A percentile compares a stretch with the other conserved stretches of the same genome.
phyloP scores from a whole-genome alignment of 257 asterid genomes.

The Solanum habrochaites region DNA sequence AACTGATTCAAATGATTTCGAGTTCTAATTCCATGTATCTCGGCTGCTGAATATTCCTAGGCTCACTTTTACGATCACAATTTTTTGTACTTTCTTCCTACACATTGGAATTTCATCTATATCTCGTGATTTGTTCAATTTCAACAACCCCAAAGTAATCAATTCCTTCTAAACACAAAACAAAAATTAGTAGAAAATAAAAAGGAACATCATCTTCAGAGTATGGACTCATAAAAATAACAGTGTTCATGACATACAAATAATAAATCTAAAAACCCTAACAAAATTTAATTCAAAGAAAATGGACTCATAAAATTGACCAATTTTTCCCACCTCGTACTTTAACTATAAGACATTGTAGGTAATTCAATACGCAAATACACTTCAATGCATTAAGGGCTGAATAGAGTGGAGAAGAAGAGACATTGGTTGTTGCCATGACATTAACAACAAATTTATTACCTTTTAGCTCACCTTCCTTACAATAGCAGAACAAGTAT shows the following conservation, averaged over 20 bases:
- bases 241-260: background rate
- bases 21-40: too few species aligned
- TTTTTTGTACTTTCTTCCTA: too few species aligned
- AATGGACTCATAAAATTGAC: background rate
- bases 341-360: background rate
- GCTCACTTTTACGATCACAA: too few species aligned
- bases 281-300: background rate
- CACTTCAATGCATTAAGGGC: background rate
- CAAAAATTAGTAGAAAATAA: too few species aligned
- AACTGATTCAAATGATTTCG: too few species aligned
- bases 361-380: background rate
- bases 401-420: background rate
- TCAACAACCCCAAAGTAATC: too few species aligned
- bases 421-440: constrained; percentile 52
- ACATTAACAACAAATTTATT: constrained; percentile 53
- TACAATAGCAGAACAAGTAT: constrained; percentile 39
- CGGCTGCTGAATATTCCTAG: too few species aligned
- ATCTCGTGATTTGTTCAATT: too few species aligned
- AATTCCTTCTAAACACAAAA: too few species aligned
- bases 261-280: background rate
- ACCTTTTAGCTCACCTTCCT: constrained; percentile 46
- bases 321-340: background rate
- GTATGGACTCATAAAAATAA: background rate
- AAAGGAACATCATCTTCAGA: too few species aligned
- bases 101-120: too few species aligned